Conservation (phyloP, 495 filamentous ascomycete species). For the Durotheca rogersii region DNA sequence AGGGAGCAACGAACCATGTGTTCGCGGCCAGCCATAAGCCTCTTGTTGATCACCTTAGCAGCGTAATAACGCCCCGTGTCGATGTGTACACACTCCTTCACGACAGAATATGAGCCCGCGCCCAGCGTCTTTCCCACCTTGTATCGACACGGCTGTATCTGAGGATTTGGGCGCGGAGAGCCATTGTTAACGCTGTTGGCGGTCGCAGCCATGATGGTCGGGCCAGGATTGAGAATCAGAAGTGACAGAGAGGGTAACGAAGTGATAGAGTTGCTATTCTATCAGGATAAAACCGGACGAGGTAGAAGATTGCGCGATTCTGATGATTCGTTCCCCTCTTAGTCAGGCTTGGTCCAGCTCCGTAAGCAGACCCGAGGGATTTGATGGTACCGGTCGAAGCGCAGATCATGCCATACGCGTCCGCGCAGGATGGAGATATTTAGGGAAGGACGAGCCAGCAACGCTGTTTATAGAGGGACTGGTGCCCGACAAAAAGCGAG, state of each 20-base stretch:
- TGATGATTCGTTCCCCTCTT: neutral
- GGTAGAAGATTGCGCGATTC: neutral
- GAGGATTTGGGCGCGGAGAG: slow-evolving; percentile 38
- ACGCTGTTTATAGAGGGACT: too few species aligned
- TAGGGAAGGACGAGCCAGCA: too few species aligned
- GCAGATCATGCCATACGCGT: slow-evolving; percentile 10
- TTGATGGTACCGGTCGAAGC: too few species aligned
- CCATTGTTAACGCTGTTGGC: slow-evolving; percentile 31
- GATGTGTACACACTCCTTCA: slow-evolving; percentile 99
- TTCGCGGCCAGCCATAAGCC: slow-evolving; percentile 94
- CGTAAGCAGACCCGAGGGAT: slow-evolving; percentile 11
- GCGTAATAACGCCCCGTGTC: slow-evolving; percentile 98
- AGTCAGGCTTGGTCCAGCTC: slow-evolving; percentile 1
- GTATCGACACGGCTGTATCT: slow-evolving; percentile 69
- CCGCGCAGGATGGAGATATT: too few species aligned
- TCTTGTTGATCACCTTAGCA: slow-evolving; percentile 98
- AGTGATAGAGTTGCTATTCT: neutral
- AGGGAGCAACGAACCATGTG: slow-evolving; percentile 80
- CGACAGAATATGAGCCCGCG: slow-evolving; percentile 94
- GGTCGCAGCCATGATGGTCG: slow-evolving; percentile 37
- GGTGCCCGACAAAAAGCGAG: too few species aligned
- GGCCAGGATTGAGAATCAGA: neutral
- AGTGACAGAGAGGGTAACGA: neutral
- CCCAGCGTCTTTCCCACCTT: slow-evolving; percentile 98
- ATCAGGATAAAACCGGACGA: neutral